phyloP scores from a whole-genome alignment of 345 rosid genomes.

The Mallotus nudiflorus region DNA sequence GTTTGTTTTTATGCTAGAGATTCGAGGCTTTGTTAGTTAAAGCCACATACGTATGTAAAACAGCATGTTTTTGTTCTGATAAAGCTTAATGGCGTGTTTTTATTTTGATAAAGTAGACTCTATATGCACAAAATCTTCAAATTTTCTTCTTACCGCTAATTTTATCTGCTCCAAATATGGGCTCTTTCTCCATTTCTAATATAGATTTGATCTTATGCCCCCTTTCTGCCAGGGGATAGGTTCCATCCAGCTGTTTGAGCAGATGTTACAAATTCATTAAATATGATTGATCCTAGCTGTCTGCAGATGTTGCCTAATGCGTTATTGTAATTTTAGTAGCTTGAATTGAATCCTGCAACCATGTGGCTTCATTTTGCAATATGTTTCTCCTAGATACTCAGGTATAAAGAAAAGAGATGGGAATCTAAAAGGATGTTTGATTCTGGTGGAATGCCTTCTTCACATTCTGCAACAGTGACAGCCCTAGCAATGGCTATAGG shows the following conservation, averaged over 20 bases:
- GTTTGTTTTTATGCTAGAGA: no score
- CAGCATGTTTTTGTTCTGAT: no score
- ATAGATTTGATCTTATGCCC: neutral
- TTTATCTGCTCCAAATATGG: neutral
- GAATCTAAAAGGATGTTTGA: constrained; percentile 80
- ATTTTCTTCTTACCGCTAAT: neutral
- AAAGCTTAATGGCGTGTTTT: no score
- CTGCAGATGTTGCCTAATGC: neutral
- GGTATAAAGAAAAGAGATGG: constrained; percentile 96
- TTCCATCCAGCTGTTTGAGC: neutral
- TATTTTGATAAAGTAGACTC: neutral
- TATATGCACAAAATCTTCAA: neutral
- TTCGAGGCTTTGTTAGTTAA: no score
- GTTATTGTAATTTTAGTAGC: neutral
- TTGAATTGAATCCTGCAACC: neutral
- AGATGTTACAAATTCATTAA: neutral
- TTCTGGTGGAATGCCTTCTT: constrained; percentile 99
- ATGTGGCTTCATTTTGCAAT: constrained; percentile 1
- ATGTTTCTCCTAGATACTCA: constrained; percentile 47
- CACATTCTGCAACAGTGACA: constrained; percentile 94
- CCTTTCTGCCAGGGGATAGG: neutral
- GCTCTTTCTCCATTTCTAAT: no score
- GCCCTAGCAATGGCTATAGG: constrained; percentile 84
- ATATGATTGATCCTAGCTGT: neutral
- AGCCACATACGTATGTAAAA: no score